Evolutionary conservation across 1,139 yeast species (phyloP).

Genomic region (Scheffersomyces lignicola): DNA sequence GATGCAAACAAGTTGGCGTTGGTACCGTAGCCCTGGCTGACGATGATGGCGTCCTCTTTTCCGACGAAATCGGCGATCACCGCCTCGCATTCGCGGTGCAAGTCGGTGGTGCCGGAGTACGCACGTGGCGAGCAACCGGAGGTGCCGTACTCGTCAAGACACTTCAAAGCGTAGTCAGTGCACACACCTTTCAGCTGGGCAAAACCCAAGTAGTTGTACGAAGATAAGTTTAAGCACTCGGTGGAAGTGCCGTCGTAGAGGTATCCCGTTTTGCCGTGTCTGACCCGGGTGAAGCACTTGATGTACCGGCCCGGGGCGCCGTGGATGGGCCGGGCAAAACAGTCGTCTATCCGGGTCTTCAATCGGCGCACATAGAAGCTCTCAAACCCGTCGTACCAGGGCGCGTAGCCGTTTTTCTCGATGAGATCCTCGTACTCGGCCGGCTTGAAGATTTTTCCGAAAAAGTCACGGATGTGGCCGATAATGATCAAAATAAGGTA

Average conservation of each 20-base stretch:
- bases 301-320: slow-evolving; percentile 97
- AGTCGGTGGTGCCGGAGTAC: slow-evolving; percentile 72
- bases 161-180: slow-evolving; percentile 71
- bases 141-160: slow-evolving; percentile 69
- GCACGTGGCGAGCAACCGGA: slow-evolving; percentile 78
- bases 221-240: slow-evolving; percentile 82
- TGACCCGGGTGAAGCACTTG: slow-evolving; percentile 72
- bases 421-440: slow-evolving; percentile 63
- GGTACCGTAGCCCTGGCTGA: slow-evolving; percentile 95
- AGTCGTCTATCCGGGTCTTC: slow-evolving; percentile 88
- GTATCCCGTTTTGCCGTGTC: slow-evolving; percentile 62
- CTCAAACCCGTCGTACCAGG: slow-evolving; percentile 93
- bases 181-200: slow-evolving; percentile 94
- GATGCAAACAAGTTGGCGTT: slow-evolving; percentile 89
- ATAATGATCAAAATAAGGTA: slow-evolving; percentile 79
- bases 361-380: slow-evolving; percentile 89
- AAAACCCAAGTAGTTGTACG: slow-evolving; percentile 93
- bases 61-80: slow-evolving; percentile 86
- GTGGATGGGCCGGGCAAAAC: slow-evolving; percentile 91
- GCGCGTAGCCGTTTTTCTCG: slow-evolving; percentile 89
- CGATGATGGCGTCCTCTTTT: slow-evolving; percentile 82
- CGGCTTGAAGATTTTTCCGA: slow-evolving; percentile 73
- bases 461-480: slow-evolving; percentile 89
- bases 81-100: slow-evolving; percentile 73
- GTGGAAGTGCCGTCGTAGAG: slow-evolving; percentile 72